Base-by-base conservation (phyloP, 805 yeast genomes). In the Cyberlindnera veronae region DNA sequence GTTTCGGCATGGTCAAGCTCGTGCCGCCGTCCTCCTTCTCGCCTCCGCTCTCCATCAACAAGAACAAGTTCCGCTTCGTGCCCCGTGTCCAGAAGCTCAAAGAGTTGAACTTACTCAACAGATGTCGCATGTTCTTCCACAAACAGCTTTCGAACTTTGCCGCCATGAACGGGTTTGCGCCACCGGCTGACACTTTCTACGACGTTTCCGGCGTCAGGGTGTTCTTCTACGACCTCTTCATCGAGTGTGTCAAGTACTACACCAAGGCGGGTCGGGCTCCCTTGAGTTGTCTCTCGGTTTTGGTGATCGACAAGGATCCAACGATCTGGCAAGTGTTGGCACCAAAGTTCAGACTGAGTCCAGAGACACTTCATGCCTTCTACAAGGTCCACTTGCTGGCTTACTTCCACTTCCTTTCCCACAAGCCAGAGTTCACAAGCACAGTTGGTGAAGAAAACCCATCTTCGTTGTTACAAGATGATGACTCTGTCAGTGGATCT, bases 1-100 rank as follows among this genome's bases (percentile, higher is more conserved):
- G 63, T 21, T 77, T 71, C 57, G 96, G 96, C 0, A 89, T 93
- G 53, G 62, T 88, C 32, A 90, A 89, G 54, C 57, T 90, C 3
- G 66, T 74, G 6, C 81, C 95, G 5, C 90, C 91, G 0, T 43
- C 44, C 0, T 52, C 49, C 2, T 76, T 75, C 66, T 57, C 62
- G 15, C 81, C 73, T 3, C 77, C 76, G 0, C 71, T 82, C 46
- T 69, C 78, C 39, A 63, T 84, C 16, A 69, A 82, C 35, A 64
- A 67, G 33, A 52, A 63, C 6, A 57, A 55, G n/a, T 84, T 84
- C 60, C 69, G 62, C 35, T 84, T 85, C 54, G 80, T 76, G 46
- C 82, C 88, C 8, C 61, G 95, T 39, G 56, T 80, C n/a, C 93
- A 84, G 56, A 74, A 70, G 34, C 54, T 85, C 39, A 73, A 76